Evolutionary conservation across 352 stramenopile genomes (phyloP), one percentile per base, ranked within the genome.

Genomic region (Pythium scleroteichum): DNA sequence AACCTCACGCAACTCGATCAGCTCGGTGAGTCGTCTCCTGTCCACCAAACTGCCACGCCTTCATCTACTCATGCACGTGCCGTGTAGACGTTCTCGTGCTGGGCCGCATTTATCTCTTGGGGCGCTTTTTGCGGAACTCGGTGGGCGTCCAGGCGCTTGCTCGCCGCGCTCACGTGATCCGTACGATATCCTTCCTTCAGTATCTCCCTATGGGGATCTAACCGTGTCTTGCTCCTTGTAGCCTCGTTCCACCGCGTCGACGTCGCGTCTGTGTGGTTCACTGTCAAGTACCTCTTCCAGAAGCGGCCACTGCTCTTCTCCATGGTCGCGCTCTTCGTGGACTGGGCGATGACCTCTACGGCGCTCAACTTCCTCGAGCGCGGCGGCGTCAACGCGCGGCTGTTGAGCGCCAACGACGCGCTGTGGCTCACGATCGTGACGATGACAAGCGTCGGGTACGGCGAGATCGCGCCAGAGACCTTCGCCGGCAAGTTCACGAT

Each of bases 371-470:
- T 86, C 38, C 71, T 88, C 39, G 78, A 88, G 26, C 69, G 78
- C 24, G 56, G 56, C 24, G 73, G 66, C 4, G 74, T 64, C 49
- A 88, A 85, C 50, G 66, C 69, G 20, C 65, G 64, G 2, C 54
- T 85, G 19, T 69, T 71, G 26, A 88, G 64, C 32, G 50, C 62
- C 14, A 75, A 72, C 24, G 78, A 88, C 46, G 69, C 78, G 8
- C 62, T 84, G 6, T 88, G 78, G 78, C 67, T 88, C 39, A 82
- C 78, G n/a, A 85, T 88, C 29, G 78, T 85, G 46, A 88, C 78
- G 7, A 84, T 85, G 56, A 84, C 78, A 16, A 78, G 75, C 39
- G 75, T 87, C 33, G 78, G 78, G 19, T 87, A 87, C 49, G 78
- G 78, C 23, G 78, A 87, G 61, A 65, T 76, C 33, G 74, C 73